A percentile compares a stretch with the other conserved stretches of the same genome.
phyloP scores from a whole-genome alignment of 1,284 basidiomycete species.

The Mycena sp. region DNA sequence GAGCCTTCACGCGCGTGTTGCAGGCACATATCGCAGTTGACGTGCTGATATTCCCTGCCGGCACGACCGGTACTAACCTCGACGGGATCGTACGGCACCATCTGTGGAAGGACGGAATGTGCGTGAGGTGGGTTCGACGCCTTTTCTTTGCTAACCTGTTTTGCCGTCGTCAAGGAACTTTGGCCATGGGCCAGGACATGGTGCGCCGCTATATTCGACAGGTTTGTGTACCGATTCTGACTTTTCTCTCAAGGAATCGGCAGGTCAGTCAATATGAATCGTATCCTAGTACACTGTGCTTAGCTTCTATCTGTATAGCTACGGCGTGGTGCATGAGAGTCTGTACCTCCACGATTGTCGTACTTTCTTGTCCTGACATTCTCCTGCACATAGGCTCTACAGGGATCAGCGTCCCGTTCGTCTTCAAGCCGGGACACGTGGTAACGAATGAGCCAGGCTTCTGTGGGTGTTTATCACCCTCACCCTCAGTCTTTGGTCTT shows the following conservation, averaged over 20 bases:
- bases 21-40: slow-evolving; percentile 29
- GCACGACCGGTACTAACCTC: slow-evolving; percentile 23
- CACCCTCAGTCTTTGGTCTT: background rate
- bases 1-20: slow-evolving; percentile 29
- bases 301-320: slow-evolving; percentile 6
- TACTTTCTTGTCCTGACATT: background rate
- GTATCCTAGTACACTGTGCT: background rate
- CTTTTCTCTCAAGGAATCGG: slow-evolving; percentile 22
- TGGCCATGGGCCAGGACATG: slow-evolving; percentile 30
- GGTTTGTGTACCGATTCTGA: background rate
- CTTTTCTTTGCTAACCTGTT: background rate
- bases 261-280: background rate
- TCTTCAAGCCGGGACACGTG: slow-evolving; percentile 26
- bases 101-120: slow-evolving; percentile 31
- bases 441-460: slow-evolving; percentile 31
- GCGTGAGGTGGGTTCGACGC: background rate
- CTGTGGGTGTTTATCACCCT: slow-evolving; percentile 2
- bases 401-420: slow-evolving; percentile 28
- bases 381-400: slow-evolving; percentile 18
- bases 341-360: background rate
- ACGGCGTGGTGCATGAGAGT: slow-evolving; percentile 29
- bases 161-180: slow-evolving; percentile 20
- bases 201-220: background rate
- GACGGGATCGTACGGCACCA: slow-evolving; percentile 31
- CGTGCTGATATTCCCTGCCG: slow-evolving; percentile 19